Evolutionary conservation across 1,284 basidiomycete genomes (phyloP), one percentile per base, ranked within the genome.

Genomic region (Sporisorium iseilematis-ciliati): DNA sequence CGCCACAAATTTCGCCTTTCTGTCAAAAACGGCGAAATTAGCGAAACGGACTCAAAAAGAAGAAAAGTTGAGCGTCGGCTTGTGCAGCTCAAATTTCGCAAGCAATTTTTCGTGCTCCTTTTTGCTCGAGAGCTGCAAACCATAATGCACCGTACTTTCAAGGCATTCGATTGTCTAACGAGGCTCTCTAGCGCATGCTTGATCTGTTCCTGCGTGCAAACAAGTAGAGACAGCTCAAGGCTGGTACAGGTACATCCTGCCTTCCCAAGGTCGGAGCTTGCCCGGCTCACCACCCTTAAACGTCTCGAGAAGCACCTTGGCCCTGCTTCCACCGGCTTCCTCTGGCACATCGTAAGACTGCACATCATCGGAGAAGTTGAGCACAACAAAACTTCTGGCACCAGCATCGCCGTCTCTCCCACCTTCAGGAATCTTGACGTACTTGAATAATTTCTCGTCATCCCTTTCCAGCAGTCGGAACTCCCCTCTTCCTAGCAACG

Each of bases 401-500:
- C 65, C 66, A 7, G 18, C 55, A 33, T 63, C 65, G n/a, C 84
- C 86, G 16, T 89, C 77, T 3, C 85, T 83, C 4, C 82, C 69
- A 20, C 67, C 61, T 35, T 64, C 57, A 12, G 65, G 40, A 20
- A 68, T 26, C 35, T 90, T 88, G 14, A 87, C 86, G 78, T 89
- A 91, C 0, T 88, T 88, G 65, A 91, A 89, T n/a, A 90, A 86
- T 23, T 88, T 78, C 42, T 88, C 86, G 76, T 90, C 84, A 0
- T 84, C 82, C 3, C 85, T 76, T 18, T 87, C 86, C 2, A 90
- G 76, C 23, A 89, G 86, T 5, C 84, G 77, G 76, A 91, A 92
- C 53, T 88, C 86, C 14, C 91, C 91, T 71, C 90, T 89, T 2
- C 67, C 46, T 14, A 78, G 90, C 76, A 91, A 78, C n/a, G 89